These are phyloP conservation scores for Colletotrichum kahawae DNA, from an alignment of 2,329 filamentous ascomycete species.

Conservation along the genomic window DNA sequence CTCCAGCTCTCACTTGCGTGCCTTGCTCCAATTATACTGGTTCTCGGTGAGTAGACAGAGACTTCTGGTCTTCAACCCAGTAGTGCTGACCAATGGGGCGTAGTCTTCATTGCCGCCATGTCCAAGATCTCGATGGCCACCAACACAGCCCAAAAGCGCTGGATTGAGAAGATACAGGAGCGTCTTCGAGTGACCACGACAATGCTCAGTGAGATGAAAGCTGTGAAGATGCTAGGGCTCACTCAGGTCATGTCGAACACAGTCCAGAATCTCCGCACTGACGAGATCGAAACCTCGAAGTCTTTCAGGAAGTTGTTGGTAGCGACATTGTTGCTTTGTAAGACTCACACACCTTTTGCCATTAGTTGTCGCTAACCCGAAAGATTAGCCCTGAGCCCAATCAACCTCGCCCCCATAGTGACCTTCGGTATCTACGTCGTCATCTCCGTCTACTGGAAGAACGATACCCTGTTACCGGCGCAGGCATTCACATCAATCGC, in stretches of 20 bases:
- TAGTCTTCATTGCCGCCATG: slow-evolving; percentile 25
- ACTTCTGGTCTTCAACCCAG: background rate
- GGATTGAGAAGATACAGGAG: slow-evolving; percentile 48
- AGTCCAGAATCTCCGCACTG: slow-evolving; percentile 29
- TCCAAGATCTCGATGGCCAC: slow-evolving; percentile 22
- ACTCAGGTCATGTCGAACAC: slow-evolving; percentile 26
- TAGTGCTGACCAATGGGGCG: fast-evolving
- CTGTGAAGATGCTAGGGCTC: slow-evolving; percentile 49
- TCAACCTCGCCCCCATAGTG: slow-evolving; percentile 26
- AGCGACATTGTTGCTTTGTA: slow-evolving; percentile 26
- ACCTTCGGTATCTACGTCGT: slow-evolving; percentile 31
- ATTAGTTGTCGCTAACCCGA: background rate
- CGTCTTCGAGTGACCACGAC: slow-evolving; percentile 44
- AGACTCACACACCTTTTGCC: background rate
- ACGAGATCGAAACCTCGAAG: slow-evolving; percentile 33
- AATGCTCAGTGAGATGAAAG: slow-evolving; percentile 49
- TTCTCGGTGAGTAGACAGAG: slow-evolving; percentile 7
- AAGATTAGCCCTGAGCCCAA: slow-evolving; percentile 20
- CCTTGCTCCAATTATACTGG: slow-evolving; percentile 29
- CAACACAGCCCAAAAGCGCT: slow-evolving; percentile 32
- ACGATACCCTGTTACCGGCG: slow-evolving; percentile 24
- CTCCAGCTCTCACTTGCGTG: slow-evolving; percentile 31
- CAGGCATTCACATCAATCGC: slow-evolving; percentile 27
- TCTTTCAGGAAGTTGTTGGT: slow-evolving; percentile 29
- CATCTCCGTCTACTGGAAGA: slow-evolving; percentile 28